Evolutionary conservation across 768 basidiomycete genomes (phyloP), one percentile per base, ranked within the genome.

Genomic region (Rhodotorula kratochvilovae): DNA sequence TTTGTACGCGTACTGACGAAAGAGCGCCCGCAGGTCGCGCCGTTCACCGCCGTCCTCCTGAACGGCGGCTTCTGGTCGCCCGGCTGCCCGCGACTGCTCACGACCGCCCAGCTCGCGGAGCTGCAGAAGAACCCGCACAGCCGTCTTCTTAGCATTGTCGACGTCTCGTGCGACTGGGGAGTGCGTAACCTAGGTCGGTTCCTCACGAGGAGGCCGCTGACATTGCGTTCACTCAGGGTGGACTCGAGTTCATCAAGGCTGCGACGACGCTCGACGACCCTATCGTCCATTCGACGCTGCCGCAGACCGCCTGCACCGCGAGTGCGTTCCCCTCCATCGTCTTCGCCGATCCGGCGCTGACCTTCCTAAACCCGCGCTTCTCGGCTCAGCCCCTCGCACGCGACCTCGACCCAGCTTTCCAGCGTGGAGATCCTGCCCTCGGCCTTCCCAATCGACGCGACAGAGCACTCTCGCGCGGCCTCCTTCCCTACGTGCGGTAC

Each of bases 351-450:
- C 81, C 82, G 29, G 11, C 17, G 56, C 43, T 53, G 45, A 31
- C 48, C 45, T 86, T 19, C 27, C 33, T 15, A 78, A 77, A 25
- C 81, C 85, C 45, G 19, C 45, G 17, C 11, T 82, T 84, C 0
- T 74, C 5, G 78, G 13, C 23, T 3, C 85, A 63, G 82, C 87
- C 21, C 86, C 86, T 0, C 81, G 59, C 33, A 78, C 68, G 57
- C 67, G 5, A 66, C 68, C 82, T n/a, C 84, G 86, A 50, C 87
- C 2, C 77, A 89, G 65, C 87, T 95, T 75, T 92, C 93, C 86
- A 86, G 90, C 0, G 89, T 94, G 61, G 93, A 97, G 78, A 96
- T 95, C 75, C 85, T 96, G 8, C 93, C 93, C 0, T 85, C 93
- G 0, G 86, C 89, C 66, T 84, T 97, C 35, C 90, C 92, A 2